Percentiles rank a stretch among this genome's conserved stretches.
Conservation (phyloP, 495 filamentous ascomycete species). For the Melanomma pulvis-pyrius region DNA sequence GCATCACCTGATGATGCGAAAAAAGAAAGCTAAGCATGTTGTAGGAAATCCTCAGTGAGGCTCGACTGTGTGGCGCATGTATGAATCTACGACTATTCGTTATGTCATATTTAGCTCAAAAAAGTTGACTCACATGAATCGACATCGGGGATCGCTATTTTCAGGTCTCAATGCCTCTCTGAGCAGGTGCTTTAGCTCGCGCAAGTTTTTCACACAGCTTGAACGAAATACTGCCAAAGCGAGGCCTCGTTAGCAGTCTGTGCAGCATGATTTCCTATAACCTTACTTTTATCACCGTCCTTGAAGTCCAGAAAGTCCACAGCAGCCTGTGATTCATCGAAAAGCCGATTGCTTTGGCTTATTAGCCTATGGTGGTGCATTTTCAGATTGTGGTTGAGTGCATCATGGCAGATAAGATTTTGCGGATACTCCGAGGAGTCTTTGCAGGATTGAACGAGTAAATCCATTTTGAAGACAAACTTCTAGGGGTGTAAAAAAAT, state of each 20-base stretch:
- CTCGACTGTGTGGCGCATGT: constrained; percentile 19
- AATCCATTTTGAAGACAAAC: background rate
- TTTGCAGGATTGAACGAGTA: background rate
- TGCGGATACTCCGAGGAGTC: constrained; percentile 10
- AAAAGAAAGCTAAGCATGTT: constrained; percentile 47
- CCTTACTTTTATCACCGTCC: constrained; percentile 4
- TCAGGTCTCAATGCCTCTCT: constrained; percentile 1
- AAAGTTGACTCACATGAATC: constrained; percentile 22
- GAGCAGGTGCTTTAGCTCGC: constrained; percentile 17
- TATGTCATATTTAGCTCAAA: background rate
- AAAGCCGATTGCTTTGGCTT: constrained; percentile 8
- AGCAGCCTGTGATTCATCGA: constrained; percentile 19
- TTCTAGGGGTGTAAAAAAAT: background rate
- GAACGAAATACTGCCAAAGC: background rate
- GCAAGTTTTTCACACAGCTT: constrained; percentile 4
- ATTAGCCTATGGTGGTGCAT: constrained; percentile 2
- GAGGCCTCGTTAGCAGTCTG: background rate
- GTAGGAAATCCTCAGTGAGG: constrained; percentile 14
- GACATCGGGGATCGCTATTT: constrained; percentile 21
- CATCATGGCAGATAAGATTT: constrained; percentile 11
- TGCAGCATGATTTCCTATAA: background rate
- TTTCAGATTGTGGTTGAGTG: constrained; percentile 6
- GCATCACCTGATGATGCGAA: constrained; percentile 52
- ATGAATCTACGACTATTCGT: constrained; percentile 19
- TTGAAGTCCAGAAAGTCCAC: constrained; percentile 24